Conservation (phyloP, 1,284 basidiomycete species). For the Moesziomyces sp. region DNA sequence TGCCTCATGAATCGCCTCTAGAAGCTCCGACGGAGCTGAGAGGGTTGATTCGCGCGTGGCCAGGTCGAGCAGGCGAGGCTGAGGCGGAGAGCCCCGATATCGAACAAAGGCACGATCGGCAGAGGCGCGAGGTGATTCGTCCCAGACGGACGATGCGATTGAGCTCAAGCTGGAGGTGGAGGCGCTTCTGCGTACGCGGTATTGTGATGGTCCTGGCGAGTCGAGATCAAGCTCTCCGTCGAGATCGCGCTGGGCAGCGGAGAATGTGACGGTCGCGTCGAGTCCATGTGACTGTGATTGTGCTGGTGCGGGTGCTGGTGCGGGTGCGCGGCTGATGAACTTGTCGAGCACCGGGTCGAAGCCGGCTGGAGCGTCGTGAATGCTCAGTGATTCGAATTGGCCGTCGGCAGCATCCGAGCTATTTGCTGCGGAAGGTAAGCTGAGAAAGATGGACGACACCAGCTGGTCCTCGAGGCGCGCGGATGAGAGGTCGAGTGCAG, state of each 20-base stretch:
- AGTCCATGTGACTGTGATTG: not conserved
- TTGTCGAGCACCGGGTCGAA: constrained; percentile 26
- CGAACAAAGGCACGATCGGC: constrained; percentile 12
- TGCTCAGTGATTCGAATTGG: not conserved
- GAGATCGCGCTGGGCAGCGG: not conserved
- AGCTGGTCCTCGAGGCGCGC: constrained; percentile 14
- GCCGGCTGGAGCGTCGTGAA: not conserved
- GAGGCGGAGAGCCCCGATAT: constrained; percentile 26
- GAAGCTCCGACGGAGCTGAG: constrained; percentile 1
- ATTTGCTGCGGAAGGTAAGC: not conserved
- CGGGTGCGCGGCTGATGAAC: constrained; percentile 15
- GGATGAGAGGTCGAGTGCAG: constrained; percentile 16
- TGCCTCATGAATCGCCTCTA: constrained; percentile 33
- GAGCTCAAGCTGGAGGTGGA: constrained; percentile 32
- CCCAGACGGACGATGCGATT: constrained; percentile 22
- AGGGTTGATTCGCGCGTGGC: constrained; percentile 9
- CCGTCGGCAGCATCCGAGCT: not conserved
- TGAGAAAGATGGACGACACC: constrained; percentile 35
- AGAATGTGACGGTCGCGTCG: not conserved
- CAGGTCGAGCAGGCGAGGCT: constrained; percentile 21
- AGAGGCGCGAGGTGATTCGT: constrained; percentile 10
- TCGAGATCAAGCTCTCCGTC: constrained; percentile 11
- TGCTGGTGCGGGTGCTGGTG: not conserved
- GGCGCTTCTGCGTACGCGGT: constrained; percentile 6
- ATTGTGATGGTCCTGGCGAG: constrained; percentile 24